Evolutionary conservation across 2,329 filamentous ascomycete species (phyloP), one percentile per base, ranked within the genome.

Genomic region (Claviceps arundinis): DNA sequence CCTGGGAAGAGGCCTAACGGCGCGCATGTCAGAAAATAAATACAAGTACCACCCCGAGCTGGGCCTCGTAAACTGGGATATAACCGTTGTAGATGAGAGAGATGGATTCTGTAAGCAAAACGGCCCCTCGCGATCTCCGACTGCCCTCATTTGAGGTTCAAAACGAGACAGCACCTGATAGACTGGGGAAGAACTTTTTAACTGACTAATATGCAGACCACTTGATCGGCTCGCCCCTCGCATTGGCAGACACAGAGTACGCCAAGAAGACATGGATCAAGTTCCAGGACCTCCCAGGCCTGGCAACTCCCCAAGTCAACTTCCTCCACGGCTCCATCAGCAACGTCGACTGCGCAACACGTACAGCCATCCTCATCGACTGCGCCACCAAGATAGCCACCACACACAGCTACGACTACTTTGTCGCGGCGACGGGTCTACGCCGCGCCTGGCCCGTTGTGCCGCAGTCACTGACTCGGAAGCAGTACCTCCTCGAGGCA

Each of bases 61-160:
- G 19, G 69, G 71, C 45, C 72, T 70, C 24, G 70, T 84, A 45
- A 73, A 78, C 1, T 66, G 87, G 14, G 76, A 88, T 40, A 81
- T 90, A 49, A 89, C 84, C 22, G 75, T 90, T 22, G 80, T 87
- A 24, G 85, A 90, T 60, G 84, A 89, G 65, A 73, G 84, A n/a
- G 86, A 90, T 70, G 87, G 87, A n/a, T 89, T 81, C 64, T 89
- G 85, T 89, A 71, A 59, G 82, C 34, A 50, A 37, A 5, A 34
- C 26, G 8, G 22, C 22, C 3, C 3, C 22, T 22, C 22, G 22
- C 24, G 24, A 26, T 7, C 7, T 16, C 16, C n/a, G 16, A n/a
- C n/a, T 17, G 40, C n/a, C n/a, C 2, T 19, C 16, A 9, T 43
- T 42, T 11, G 1, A 42, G 8, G 4, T 2, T 17, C 40, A 5